Percentiles rank a stretch among this genome's conserved stretches.
These are phyloP conservation scores for Rhamnella rubrinervis DNA, from an alignment of 331 rosid genomes.

Conservation along the genomic window DNA sequence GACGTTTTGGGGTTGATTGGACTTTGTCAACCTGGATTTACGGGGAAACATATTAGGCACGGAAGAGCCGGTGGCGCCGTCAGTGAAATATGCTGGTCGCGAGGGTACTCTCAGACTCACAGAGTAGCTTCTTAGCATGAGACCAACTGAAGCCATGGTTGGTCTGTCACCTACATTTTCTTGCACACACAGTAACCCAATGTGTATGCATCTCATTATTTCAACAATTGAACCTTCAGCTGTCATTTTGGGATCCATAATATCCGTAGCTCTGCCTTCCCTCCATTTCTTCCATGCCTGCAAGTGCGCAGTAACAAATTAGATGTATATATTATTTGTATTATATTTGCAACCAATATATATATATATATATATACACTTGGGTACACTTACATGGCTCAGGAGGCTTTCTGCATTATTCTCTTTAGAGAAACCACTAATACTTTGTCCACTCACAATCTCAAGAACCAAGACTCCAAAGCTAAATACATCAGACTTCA, in stretches of 20 bases:
- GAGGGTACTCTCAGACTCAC: slow-evolving; percentile 28
- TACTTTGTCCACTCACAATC: slow-evolving; percentile 38
- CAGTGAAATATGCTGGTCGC: slow-evolving; percentile 32
- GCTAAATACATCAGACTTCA: slow-evolving; percentile 44
- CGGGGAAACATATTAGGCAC: no score
- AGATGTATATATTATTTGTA: no score
- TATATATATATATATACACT: not conserved
- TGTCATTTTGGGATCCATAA: slow-evolving; percentile 36
- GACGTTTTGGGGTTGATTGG: no score
- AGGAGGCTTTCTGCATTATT: slow-evolving; percentile 22
- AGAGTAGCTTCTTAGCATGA: slow-evolving; percentile 44
- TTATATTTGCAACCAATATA: no score
- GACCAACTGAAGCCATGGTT: slow-evolving; percentile 31
- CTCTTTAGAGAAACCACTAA: not conserved
- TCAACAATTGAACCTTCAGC: slow-evolving; percentile 20
- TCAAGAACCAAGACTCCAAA: slow-evolving; percentile 50
- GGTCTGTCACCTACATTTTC: slow-evolving; percentile 43
- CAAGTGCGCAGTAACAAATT: not conserved
- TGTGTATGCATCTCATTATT: slow-evolving; percentile 45
- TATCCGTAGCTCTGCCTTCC: slow-evolving; percentile 27
- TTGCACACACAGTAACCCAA: slow-evolving; percentile 57
- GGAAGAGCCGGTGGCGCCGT: slow-evolving; percentile 2
- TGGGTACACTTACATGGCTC: slow-evolving; percentile 33
- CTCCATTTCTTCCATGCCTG: slow-evolving; percentile 56
- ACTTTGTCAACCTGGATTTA: no score